These are phyloP conservation scores for Fomitopsis betulina DNA, from an alignment of 1,284 basidiomycete species.

Conservation along the genomic window DNA sequence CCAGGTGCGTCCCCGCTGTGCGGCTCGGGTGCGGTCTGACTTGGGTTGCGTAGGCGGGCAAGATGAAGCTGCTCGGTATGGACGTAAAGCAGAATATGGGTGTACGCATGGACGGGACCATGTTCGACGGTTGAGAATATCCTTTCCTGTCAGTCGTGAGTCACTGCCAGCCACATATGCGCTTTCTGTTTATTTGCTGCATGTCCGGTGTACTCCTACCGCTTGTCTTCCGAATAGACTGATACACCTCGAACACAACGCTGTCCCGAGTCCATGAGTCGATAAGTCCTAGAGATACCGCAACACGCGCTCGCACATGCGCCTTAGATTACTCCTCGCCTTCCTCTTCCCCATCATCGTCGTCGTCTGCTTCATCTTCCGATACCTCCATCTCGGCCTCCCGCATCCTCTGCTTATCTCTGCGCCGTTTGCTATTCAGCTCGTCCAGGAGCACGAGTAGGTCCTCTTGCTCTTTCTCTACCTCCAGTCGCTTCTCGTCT, in stretches of 20 bases:
- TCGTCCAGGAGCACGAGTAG: constrained; percentile 92
- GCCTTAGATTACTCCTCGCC: constrained; percentile 17
- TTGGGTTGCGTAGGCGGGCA: constrained; percentile 49
- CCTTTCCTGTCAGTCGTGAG: not conserved
- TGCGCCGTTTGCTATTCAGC: constrained; percentile 77
- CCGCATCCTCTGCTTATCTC: constrained; percentile 76
- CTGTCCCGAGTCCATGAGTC: no score
- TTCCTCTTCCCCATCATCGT: constrained; percentile 61
- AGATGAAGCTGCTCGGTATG: constrained; percentile 82
- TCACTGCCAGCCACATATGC: no score
- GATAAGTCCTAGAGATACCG: no score
- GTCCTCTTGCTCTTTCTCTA: constrained; percentile 93
- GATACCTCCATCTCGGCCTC: constrained; percentile 81
- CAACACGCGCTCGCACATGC: no score
- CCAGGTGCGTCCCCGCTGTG: constrained; percentile 43
- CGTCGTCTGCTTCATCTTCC: constrained; percentile 84
- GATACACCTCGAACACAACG: no score
- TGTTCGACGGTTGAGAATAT: constrained; percentile 37
- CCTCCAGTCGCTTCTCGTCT: constrained; percentile 69
- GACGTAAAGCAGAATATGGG: constrained; percentile 77
- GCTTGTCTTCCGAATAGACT: no score
- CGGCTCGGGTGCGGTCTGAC: not conserved
- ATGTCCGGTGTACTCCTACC: no score
- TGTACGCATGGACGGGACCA: constrained; percentile 70
- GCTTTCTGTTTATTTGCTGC: no score